Percentiles rank a stretch among this genome's conserved stretches.
These are phyloP conservation scores for Herpetospermum pedunculosum DNA, from an alignment of 306 rosid genomes.

Conservation along the genomic window DNA sequence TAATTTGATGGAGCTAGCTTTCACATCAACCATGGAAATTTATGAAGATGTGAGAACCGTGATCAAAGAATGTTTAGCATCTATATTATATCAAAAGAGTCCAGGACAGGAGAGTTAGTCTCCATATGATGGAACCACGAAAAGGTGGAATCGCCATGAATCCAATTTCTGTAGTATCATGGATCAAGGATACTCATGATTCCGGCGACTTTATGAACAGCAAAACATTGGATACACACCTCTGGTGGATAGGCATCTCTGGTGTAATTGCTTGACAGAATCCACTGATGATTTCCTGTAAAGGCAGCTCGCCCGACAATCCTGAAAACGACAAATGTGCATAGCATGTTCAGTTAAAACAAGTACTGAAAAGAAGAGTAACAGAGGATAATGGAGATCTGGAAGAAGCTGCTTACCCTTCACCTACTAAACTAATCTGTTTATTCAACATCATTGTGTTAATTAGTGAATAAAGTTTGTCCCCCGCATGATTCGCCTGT, in stretches of 20 bases:
- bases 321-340: conserved; percentile 26
- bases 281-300: conserved; percentile 72
- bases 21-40: background rate
- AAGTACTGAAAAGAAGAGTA: conserved; percentile 10
- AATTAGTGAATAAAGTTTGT: conserved; percentile 38
- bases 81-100: no score
- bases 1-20: no score
- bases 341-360: conserved; percentile 3
- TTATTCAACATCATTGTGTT: conserved; percentile 52
- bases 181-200: background rate
- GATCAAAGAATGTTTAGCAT: background rate
- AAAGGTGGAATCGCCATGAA: background rate
- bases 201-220: background rate
- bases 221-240: conserved; percentile 27
- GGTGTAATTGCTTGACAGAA: conserved; percentile 40
- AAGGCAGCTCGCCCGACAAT: conserved; percentile 86
- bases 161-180: background rate
- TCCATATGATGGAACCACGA: background rate
- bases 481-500: conserved; percentile 30
- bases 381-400: background rate
- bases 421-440: conserved; percentile 60
- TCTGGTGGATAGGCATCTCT: conserved; percentile 52
- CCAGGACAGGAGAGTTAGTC: background rate
- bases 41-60: background rate
- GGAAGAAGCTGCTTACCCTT: conserved; percentile 64